Percentiles rank a stretch among this genome's conserved stretches.
These are phyloP conservation scores for Pichia nanzhaoensis DNA, from an alignment of 805 yeast species.

Conservation along the genomic window DNA sequence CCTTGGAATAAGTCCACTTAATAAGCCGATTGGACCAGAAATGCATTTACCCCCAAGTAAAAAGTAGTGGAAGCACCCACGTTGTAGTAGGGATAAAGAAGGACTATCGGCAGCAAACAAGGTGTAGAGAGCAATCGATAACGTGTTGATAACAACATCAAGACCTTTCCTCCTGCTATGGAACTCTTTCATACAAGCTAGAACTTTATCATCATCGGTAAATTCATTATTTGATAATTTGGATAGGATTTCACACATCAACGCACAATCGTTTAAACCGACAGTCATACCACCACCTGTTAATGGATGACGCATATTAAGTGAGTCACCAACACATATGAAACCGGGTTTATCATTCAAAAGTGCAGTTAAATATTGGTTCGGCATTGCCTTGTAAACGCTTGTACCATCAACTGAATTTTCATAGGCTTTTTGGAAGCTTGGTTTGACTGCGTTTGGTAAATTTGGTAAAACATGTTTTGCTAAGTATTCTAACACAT, in stretches of 20 bases:
- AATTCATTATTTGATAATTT: slow-evolving; percentile 50
- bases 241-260: slow-evolving; percentile 57
- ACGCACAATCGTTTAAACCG: slow-evolving; percentile 77
- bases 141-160: slow-evolving; percentile 80
- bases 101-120: slow-evolving; percentile 80
- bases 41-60: slow-evolving; percentile 76
- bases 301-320: slow-evolving; percentile 96
- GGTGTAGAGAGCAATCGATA: slow-evolving; percentile 84
- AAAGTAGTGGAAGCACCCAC: slow-evolving; percentile 87
- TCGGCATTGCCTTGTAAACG: slow-evolving; percentile 83
- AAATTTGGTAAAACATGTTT: slow-evolving; percentile 57
- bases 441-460: slow-evolving; percentile 59
- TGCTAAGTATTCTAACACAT: slow-evolving; percentile 52
- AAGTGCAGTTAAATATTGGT: slow-evolving; percentile 79
- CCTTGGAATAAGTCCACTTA: slow-evolving; percentile 73
- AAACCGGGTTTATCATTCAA: slow-evolving; percentile 68
- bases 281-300: slow-evolving; percentile 99
- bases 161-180: slow-evolving; percentile 71
- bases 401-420: slow-evolving; percentile 29
- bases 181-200: slow-evolving; percentile 55
- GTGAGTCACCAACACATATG: slow-evolving; percentile 82
- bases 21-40: slow-evolving; percentile 70
- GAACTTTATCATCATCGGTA: slow-evolving; percentile 48
- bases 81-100: slow-evolving; percentile 63
- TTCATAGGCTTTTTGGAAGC: slow-evolving; percentile 59